Conservation (phyloP, 768 basidiomycete genomes). For the Mycena capillaripes region DNA sequence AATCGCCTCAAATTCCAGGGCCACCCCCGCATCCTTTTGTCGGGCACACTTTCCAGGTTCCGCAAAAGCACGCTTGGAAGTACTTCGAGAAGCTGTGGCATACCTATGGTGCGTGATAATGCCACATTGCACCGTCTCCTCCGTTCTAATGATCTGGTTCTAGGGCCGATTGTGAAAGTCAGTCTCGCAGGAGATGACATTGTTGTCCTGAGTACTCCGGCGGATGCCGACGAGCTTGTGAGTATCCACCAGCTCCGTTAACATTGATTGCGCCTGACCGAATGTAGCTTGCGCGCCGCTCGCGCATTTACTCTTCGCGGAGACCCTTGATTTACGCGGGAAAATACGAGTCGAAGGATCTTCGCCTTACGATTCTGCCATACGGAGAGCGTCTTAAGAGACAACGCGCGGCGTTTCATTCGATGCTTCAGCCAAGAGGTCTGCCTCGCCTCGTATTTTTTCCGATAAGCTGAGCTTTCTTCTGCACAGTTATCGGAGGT, state of each 20-base stretch:
- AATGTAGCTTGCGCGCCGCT: background rate
- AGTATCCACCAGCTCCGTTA: background rate
- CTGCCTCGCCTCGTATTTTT: background rate
- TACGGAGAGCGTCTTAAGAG: background rate
- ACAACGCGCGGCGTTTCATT: constrained; percentile 10
- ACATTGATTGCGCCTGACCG: background rate
- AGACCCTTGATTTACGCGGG: background rate
- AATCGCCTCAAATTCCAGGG: too few relatives aligned
- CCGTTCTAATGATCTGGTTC: background rate
- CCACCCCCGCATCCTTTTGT: constrained; percentile 7
- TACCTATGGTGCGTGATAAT: background rate
- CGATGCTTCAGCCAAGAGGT: constrained; percentile 16
- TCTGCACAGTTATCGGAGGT: background rate
- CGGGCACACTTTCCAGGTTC: constrained; percentile 14
- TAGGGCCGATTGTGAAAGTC: background rate
- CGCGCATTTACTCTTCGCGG: constrained; percentile 9
- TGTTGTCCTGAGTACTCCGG: background rate
- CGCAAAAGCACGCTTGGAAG: background rate
- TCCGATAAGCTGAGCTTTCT: background rate
- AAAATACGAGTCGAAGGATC: constrained; percentile 2
- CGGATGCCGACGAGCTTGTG: constrained; percentile 14
- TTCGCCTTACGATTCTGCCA: background rate
- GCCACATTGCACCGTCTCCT: background rate
- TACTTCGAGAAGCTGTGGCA: constrained; percentile 13
- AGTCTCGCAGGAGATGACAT: constrained; percentile 11